phyloP scores from a whole-genome alignment of 139 green algal species.

The Deuterostichococcus epilithicus region DNA sequence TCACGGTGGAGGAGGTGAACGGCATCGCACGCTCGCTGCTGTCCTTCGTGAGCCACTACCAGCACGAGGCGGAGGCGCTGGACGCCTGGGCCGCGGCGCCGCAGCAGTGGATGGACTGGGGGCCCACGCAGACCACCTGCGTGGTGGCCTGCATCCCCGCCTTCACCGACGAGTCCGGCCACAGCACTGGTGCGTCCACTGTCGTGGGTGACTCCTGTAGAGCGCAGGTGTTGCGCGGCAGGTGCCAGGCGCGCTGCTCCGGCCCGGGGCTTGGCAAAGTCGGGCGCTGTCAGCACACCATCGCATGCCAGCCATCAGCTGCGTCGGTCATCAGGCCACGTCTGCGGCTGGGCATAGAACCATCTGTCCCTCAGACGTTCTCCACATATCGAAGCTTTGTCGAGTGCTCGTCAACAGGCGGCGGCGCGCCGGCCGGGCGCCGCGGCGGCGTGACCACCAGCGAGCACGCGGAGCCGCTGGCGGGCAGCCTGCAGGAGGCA shows the following conservation, averaged over 20 bases:
- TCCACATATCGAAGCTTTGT: slow-evolving; percentile 5
- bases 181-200: slow-evolving; percentile 38
- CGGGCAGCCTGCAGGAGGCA: slow-evolving; percentile 3
- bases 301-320: too few species aligned
- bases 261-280: too few species aligned
- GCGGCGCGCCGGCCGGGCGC: slow-evolving; percentile 26
- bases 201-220: too few species aligned
- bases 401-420: slow-evolving; percentile 9
- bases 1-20: slow-evolving; percentile 82
- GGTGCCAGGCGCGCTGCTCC: too few species aligned
- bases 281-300: too few species aligned
- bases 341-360: not conserved
- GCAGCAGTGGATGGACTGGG: slow-evolving; percentile 33
- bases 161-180: slow-evolving; percentile 62
- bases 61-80: slow-evolving; percentile 51
- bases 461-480: slow-evolving; percentile 72
- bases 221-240: too few species aligned
- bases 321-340: too few species aligned
- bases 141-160: slow-evolving; percentile 91
- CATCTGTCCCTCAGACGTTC: not conserved
- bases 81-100: slow-evolving; percentile 38
- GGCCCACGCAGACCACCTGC: slow-evolving; percentile 67
- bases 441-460: slow-evolving; percentile 58
- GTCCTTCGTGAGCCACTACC: slow-evolving; percentile 87
- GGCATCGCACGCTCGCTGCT: slow-evolving; percentile 71